Conservation (phyloP, 768 basidiomycete genomes). For the Rhizopogon vulgaris region DNA sequence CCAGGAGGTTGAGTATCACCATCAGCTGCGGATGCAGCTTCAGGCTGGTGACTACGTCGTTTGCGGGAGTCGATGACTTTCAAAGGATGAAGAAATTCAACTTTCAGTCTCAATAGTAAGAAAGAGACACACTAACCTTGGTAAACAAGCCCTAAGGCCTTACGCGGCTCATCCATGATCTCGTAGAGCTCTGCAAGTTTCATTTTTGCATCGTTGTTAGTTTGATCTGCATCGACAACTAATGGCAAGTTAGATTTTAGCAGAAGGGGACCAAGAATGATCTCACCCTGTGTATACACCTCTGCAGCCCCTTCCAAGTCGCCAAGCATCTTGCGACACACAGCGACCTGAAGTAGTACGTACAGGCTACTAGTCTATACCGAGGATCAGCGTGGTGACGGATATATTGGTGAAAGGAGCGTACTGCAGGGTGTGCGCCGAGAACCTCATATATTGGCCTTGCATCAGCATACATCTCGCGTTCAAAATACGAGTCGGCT, state of each 20-base stretch:
- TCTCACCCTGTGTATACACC: constrained; percentile 75
- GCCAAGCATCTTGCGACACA: constrained; percentile 73
- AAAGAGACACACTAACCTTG: constrained; percentile 47
- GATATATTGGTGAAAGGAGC: constrained; percentile 15
- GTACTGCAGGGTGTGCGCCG: constrained; percentile 66
- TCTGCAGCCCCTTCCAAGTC: constrained; percentile 73
- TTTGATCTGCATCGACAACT: constrained; percentile 75
- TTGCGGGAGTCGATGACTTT: constrained; percentile 58
- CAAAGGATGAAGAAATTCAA: not conserved
- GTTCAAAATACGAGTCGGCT: constrained; percentile 78
- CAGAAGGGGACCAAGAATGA: not conserved
- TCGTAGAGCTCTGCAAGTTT: constrained; percentile 90
- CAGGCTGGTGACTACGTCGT: constrained; percentile 28
- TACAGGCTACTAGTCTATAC: constrained; percentile 67
- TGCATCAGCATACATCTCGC: constrained; percentile 72
- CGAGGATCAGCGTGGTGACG: not conserved
- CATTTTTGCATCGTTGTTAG: constrained; percentile 78
- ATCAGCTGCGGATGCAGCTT: constrained; percentile 6
- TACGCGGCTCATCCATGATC: constrained; percentile 68
- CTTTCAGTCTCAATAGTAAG: not conserved
- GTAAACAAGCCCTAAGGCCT: constrained; percentile 78
- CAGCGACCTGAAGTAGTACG: constrained; percentile 70
- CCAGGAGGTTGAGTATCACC: constrained; percentile 17
- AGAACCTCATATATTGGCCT: constrained; percentile 74
- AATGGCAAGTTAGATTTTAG: not conserved